Evolutionary conservation across 108 stramenopile species (phyloP).

Genomic region (Conticribra guillardii): DNA sequence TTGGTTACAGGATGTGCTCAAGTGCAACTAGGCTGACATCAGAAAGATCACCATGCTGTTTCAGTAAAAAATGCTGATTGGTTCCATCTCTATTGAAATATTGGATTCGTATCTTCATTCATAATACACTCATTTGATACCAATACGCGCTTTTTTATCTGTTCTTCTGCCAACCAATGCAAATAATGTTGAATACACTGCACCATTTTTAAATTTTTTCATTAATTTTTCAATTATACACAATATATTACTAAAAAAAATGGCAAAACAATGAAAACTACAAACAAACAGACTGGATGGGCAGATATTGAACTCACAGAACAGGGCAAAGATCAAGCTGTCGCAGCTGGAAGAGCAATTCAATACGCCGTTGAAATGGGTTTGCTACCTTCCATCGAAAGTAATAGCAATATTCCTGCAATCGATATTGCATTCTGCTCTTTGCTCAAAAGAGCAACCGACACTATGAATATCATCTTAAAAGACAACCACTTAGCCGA

Average conservation of each 20-base stretch:
- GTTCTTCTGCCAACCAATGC: no score
- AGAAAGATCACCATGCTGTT: no score
- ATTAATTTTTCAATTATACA: neutral
- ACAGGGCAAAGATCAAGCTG: slow-evolving; percentile 35
- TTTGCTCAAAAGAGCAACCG: slow-evolving; percentile 24
- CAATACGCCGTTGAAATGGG: slow-evolving; percentile 12
- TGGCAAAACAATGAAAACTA: no score
- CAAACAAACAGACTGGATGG: slow-evolving; percentile 26
- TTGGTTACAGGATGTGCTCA: no score
- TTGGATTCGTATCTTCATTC: no score
- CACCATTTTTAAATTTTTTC: no score
- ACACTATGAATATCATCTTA: slow-evolving; percentile 37
- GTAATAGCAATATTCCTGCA: slow-evolving; percentile 3
- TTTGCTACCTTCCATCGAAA: slow-evolving; percentile 15
- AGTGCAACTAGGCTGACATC: neutral
- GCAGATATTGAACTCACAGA: slow-evolving; percentile 36
- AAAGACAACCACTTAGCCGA: slow-evolving; percentile 27
- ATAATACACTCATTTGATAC: no score
- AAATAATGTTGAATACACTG: no score
- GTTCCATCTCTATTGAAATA: no score
- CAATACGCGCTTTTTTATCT: neutral
- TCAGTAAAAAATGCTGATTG: no score
- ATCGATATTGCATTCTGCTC: slow-evolving; percentile 38
- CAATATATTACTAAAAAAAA: neutral
- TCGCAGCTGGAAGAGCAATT: slow-evolving; percentile 34